A percentile compares a stretch with the other conserved stretches of the same genome.
Evolutionary conservation across 2,329 filamentous ascomycete species (phyloP).

Genomic region (Neocucurbitaria cava): DNA sequence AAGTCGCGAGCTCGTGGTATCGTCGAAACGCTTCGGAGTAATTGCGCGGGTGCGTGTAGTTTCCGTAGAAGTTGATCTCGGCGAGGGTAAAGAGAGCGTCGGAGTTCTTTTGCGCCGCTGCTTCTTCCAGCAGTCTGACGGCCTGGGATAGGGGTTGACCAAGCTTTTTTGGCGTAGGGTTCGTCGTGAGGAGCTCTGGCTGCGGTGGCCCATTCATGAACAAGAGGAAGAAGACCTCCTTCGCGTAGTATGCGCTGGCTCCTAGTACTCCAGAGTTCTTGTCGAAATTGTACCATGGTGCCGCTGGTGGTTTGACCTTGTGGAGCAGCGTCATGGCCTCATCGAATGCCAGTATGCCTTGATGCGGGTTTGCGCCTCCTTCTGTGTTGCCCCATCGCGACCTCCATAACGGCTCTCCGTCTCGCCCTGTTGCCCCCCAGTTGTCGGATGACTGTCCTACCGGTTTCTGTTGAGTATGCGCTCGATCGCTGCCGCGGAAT

Average conservation of each 20-base stretch:
- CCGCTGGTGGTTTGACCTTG: constrained; percentile 50
- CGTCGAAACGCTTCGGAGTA: constrained; percentile 79
- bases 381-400: constrained; percentile 27
- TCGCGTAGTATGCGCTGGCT: constrained; percentile 65
- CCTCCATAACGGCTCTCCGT: constrained; percentile 27
- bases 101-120: constrained; percentile 66
- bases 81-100: constrained; percentile 90
- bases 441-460: constrained; percentile 19
- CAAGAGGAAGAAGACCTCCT: constrained; percentile 67
- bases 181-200: constrained; percentile 51
- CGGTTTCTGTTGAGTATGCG: constrained; percentile 35
- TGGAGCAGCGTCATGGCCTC: constrained; percentile 52
- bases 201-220: constrained; percentile 68
- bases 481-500: constrained; percentile 27
- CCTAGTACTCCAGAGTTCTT: constrained; percentile 66
- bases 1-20: constrained; percentile 78
- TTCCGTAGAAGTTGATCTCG: constrained; percentile 96
- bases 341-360: constrained; percentile 38
- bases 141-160: constrained; percentile 63
- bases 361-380: constrained; percentile 15
- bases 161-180: constrained; percentile 52
- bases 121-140: constrained; percentile 64
- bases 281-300: constrained; percentile 49
- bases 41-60: constrained; percentile 85
- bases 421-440: constrained; percentile 16